Base-by-base conservation (phyloP, 2,329 filamentous ascomycete genomes). In the Nannizzia gypsea region DNA sequence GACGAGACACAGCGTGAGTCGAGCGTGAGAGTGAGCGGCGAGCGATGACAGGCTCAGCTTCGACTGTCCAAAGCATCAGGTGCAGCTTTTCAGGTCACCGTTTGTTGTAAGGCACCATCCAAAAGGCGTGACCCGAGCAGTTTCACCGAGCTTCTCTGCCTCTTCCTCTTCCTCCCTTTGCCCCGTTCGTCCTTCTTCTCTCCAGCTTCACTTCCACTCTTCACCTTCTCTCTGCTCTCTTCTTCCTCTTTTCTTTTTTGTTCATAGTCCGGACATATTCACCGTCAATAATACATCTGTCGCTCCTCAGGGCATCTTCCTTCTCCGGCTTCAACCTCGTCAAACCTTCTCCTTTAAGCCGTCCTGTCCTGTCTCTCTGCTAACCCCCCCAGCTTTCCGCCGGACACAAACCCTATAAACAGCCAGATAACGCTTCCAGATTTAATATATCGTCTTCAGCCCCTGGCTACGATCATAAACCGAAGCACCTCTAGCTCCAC, bases 91-190 rank as follows among this genome's bases (percentile, higher is more conserved):
- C 44, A 48, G 22, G 22, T 17, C 17, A 48, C 17, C 44, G 13
- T 20, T 11, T 15, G 26, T 52, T 31, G 2, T 52, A n/a, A 24
- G 48, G 22, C 48, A 28, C 8, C 22, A 24, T 52, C 26, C 48
- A 52, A 52, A n/a, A 52, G 48, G 48, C 48, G 48, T 52, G 48
- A 52, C 48, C 48, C 48, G 22, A 24, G 26, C 22, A 52, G 48
- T 52, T 52, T 52, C 48, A 52, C 48, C 48, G 22, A 52, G 48
- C 48, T 52, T 22, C 11, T 28, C 46, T 26, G 15, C 20, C 46
- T 50, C 22, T 52, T 13, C 6, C 22, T 1, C 22, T 26, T 4
- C 13, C 44, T 36, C 31, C 31, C 31, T 36, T 36, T 36, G 31
- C 31, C 31, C 31, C 31, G 31, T 36, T 36, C 9, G 31, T 26